Base-by-base conservation (phyloP, 2,329 filamentous ascomycete genomes). In the Ophiostoma tasmaniense region DNA sequence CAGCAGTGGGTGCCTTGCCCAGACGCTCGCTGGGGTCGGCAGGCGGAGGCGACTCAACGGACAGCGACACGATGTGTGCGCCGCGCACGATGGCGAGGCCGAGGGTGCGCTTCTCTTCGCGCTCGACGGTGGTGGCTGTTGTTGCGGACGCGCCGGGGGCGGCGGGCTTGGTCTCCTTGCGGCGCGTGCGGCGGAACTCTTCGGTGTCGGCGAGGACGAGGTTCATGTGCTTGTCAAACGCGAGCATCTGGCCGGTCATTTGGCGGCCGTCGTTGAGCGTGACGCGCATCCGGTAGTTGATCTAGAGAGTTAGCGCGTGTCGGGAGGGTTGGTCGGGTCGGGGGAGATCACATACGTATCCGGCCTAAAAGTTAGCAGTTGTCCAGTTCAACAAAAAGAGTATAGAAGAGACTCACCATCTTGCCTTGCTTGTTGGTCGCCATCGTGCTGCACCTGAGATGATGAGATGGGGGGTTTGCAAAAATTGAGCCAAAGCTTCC, bases 181-280 rank as follows among this genome's bases (percentile, higher is more conserved):
- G 87, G 83, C 95, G 96, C 72, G 94, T 89, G 77, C 90, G 90
- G 78, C 93, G 91, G 80, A 97, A 97, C 80, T 98, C 94, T 86
- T 99, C 95, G 74, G 95, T 98, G 77, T 99, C 95, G 80, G 94
- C 95, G 72, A 99, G 90, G 72, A 99, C 95, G 73, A 99, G 87
- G 80, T 99, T 99, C 95, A 99, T 99, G 81, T 99, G 95, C 93
- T 98, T 98, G 81, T 99, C 95, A 77, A 98, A 99, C 68, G 95
- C 95, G 74, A 99, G 87, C 92, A 99, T 97, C 80, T 98, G 93
- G 72, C 93, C 95, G 55, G 93, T 93, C 89, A 99, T 96, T 80
- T 97, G 92, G 77, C 95, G 89, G 73, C 92, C 92, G 82, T 99
- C 95, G 77, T 92, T 92, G 79, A 99, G 86, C 69, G 93, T 98